phyloP scores from a whole-genome alignment of 768 basidiomycete genomes.

The Russula compacta region DNA sequence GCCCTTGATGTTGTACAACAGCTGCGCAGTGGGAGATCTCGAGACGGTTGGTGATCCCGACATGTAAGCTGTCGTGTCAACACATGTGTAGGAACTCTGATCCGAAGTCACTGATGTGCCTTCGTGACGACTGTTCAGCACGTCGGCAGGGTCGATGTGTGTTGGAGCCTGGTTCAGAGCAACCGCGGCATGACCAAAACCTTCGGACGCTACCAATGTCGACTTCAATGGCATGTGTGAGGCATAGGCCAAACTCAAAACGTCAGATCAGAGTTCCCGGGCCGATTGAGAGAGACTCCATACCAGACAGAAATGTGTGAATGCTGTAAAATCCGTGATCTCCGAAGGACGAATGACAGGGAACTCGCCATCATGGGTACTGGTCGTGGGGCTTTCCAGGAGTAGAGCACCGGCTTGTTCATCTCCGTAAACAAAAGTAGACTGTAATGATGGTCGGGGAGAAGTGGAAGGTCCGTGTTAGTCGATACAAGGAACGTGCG shows the following conservation, averaged over 20 bases:
- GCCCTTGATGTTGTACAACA: not conserved
- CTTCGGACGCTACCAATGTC: not conserved
- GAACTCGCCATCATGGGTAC: not conserved
- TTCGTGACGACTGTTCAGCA: not conserved
- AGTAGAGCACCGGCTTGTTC: no score
- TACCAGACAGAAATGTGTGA: not conserved
- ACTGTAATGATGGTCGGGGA: not conserved
- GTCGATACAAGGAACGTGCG: not conserved
- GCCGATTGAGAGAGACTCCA: not conserved
- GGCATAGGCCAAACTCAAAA: not conserved
- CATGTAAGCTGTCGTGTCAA: not conserved
- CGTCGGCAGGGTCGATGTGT: not conserved
- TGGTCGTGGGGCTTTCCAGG: not conserved
- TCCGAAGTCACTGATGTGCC: not conserved
- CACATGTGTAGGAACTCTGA: not conserved
- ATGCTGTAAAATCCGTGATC: not conserved
- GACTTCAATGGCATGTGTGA: not conserved
- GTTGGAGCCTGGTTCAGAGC: not conserved
- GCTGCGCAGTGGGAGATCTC: not conserved
- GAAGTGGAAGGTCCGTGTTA: not conserved
- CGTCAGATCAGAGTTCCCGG: not conserved
- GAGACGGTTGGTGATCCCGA: not conserved
- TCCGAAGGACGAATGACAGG: not conserved
- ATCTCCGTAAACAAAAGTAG: no score
- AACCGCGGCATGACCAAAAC: not conserved